Percentiles rank a stretch among this genome's conserved stretches.
These are phyloP conservation scores for Hibiscus syriacus DNA, from an alignment of 345 rosid genomes.

Conservation along the genomic window DNA sequence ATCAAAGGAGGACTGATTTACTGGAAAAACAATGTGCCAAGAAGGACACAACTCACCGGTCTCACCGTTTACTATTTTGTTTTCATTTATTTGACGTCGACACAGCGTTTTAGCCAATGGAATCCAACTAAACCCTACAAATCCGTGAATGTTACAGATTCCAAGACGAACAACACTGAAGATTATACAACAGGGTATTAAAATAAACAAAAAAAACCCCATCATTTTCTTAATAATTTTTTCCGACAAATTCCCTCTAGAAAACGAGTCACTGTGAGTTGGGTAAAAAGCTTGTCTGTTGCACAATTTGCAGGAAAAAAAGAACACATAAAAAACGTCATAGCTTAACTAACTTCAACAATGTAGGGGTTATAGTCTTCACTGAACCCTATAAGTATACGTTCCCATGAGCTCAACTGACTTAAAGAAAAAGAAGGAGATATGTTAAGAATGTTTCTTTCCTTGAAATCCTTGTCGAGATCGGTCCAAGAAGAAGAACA, in stretches of 20 bases:
- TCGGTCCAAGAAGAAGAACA: conserved; percentile 42
- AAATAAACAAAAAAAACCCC: background rate
- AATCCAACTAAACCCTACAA: background rate
- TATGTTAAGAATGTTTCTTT: conserved; percentile 31
- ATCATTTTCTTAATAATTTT: background rate
- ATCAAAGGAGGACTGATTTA: background rate
- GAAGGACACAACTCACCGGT: background rate
- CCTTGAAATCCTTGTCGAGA: conserved; percentile 51
- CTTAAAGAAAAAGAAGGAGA: background rate
- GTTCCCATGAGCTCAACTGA: background rate
- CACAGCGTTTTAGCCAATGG: background rate
- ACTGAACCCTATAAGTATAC: conserved; percentile 7
- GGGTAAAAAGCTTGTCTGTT: conserved; percentile 18
- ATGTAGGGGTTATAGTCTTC: too few relatives aligned
- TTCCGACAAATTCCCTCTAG: conserved; percentile 5
- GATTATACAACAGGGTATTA: background rate
- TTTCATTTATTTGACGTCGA: background rate
- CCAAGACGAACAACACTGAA: background rate
- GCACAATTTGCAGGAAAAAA: background rate
- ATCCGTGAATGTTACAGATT: background rate
- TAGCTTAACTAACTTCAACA: background rate
- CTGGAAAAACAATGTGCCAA: background rate
- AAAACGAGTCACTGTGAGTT: conserved; percentile 17
- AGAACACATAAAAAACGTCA: background rate
- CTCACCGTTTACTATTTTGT: conserved; percentile 1